Base-by-base conservation (phyloP, 2,329 filamentous ascomycete species). In the Colletotrichum graminicola region DNA sequence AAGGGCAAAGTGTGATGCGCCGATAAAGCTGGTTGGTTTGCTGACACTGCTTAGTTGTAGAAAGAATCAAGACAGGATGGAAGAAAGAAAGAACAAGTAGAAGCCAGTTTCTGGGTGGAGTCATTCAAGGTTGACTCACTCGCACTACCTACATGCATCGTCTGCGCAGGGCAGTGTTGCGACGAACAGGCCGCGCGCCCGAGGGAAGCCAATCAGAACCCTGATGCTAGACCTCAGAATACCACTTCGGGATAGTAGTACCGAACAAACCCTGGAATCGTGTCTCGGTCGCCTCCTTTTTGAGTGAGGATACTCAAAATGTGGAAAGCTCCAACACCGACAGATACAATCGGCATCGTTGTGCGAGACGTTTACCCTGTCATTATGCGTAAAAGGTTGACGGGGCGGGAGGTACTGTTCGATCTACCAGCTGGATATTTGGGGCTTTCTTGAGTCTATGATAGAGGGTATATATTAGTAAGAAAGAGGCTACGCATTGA, bases 181-280 rank as follows among this genome's bases (percentile, higher is more conserved):
- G 47, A 71, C 62, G 16, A 14, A 71, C 59, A 36, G 54, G 59
- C 60, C 39, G 21, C 26, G 66, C 39, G 23, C 26, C 32, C 45
- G 11, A 23, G 16, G 4, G n/a, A 64, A 43, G 26, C 69, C 60
- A 72, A 72, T 72, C 32, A 69, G 21, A 61, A 26, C 3, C 18
- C 11, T n/a, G 4, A 34, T 21, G 18, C 11, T 10, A 4, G n/a
- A 63, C 59, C 21, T n/a, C 23, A 41, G 18, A 36, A 51, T 59
- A 14, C 69, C 68, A 23, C 34, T 64, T 72, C 36, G 34, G 66
- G 65, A 64, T 16, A 47, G 51, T 34, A 34, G 18, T 34, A n/a
- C 16, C 51, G 29, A 29, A n/a, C 18, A 54, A 32, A 7, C 3
- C 18, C 29, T 54, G 29, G 16, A 32, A 32, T 3, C 11, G 11